Percentiles rank a stretch among this genome's conserved stretches.
Evolutionary conservation across 129 eudicot species (phyloP).

Genomic region (Glebionis coronaria): DNA sequence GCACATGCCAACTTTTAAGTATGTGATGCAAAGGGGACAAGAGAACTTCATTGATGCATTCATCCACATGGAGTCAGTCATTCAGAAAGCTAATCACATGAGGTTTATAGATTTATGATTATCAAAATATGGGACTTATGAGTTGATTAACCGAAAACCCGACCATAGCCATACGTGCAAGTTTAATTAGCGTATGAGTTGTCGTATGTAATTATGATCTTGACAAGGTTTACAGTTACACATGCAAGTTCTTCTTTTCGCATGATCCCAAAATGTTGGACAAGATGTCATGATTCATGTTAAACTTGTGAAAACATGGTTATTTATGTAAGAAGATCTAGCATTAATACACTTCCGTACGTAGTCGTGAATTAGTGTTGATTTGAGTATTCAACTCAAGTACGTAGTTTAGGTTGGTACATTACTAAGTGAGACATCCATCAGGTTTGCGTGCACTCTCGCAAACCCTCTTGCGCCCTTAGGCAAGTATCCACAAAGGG

Average conservation of each 20-base stretch:
- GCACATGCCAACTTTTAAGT: constrained; percentile 15
- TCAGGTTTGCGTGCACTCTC: too few relatives aligned
- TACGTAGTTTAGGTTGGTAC: too few relatives aligned
- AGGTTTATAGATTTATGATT: neutral
- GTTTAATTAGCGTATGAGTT: constrained; percentile 17
- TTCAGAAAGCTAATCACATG: constrained; percentile 4
- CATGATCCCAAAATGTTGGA: constrained; percentile 6
- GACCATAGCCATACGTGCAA: constrained; percentile 12
- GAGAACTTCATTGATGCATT: constrained; percentile 17
- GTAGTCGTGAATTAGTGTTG: too few relatives aligned
- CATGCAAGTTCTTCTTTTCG: neutral
- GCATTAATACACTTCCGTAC: too few relatives aligned
- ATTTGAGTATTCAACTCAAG: too few relatives aligned
- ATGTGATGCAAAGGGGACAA: constrained; percentile 19
- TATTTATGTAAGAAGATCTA: neutral
- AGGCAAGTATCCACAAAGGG: too few relatives aligned
- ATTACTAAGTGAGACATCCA: too few relatives aligned
- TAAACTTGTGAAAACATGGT: too few relatives aligned
- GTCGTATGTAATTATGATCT: constrained; percentile 4
- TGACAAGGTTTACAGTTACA: neutral
- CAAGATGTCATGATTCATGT: too few relatives aligned
- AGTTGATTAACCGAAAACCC: neutral
- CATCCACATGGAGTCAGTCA: constrained; percentile 22
- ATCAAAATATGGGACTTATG: neutral
- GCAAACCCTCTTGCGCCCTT: too few relatives aligned